Evolutionary conservation across 2,329 filamentous ascomycete genomes (phyloP).

Genomic region (Aspergillus sp.): DNA sequence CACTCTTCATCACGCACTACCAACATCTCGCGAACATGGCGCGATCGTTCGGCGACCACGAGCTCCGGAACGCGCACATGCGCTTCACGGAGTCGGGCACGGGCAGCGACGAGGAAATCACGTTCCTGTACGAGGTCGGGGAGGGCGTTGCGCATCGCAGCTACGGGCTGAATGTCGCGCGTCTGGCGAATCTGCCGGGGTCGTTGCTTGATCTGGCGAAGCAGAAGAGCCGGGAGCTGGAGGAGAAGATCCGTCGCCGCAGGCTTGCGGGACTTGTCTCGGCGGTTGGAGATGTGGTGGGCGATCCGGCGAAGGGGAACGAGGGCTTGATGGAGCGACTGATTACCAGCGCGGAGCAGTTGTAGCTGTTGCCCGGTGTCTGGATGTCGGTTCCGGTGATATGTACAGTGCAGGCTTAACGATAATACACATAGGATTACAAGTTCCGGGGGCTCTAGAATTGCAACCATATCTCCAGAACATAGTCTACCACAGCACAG

Average conservation of each 20-base stretch:
- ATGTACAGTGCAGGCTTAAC: no score
- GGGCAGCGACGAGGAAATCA: slow-evolving; percentile 64
- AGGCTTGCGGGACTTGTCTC: slow-evolving; percentile 40
- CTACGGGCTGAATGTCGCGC: slow-evolving; percentile 88
- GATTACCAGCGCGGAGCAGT: slow-evolving; percentile 22
- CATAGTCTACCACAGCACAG: no score
- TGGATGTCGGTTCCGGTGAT: no score
- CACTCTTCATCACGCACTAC: slow-evolving; percentile 96
- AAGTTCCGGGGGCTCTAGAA: no score
- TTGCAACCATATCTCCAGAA: no score
- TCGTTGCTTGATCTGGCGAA: slow-evolving; percentile 69
- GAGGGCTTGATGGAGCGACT: slow-evolving; percentile 22
- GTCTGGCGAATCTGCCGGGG: slow-evolving; percentile 70
- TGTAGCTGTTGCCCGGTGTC: no score
- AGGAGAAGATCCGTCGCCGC: slow-evolving; percentile 59
- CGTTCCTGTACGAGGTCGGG: slow-evolving; percentile 86
- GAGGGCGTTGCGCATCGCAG: slow-evolving; percentile 88
- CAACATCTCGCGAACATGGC: slow-evolving; percentile 72
- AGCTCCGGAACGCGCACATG: slow-evolving; percentile 88
- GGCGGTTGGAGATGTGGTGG: slow-evolving; percentile 21
- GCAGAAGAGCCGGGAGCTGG: slow-evolving; percentile 70
- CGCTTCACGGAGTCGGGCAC: slow-evolving; percentile 56
- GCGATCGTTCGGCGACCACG: slow-evolving; percentile 54
- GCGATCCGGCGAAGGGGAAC: slow-evolving; percentile 6
- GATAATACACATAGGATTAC: no score